Base-by-base conservation (phyloP, 352 stramenopile genomes). In the Phytophthora syringae region DNA sequence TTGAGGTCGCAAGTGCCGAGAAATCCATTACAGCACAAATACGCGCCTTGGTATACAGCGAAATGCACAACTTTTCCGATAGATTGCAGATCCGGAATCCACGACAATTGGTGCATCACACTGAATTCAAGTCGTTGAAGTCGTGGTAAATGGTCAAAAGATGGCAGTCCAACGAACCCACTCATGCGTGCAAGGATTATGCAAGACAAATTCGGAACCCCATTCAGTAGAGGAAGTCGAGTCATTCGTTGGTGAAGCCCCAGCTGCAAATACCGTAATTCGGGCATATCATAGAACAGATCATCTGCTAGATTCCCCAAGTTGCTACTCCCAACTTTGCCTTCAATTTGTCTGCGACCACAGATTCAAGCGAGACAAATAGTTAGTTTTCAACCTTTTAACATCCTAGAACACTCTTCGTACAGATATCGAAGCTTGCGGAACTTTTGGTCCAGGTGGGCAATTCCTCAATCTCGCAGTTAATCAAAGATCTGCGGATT, bases 11-110 rank as follows among this genome's bases (percentile, higher is more conserved):
- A 82, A 0, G 12, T 3, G 1, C 59, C 56, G 9, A 76, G 54
- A 32, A 80, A 83, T 1, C 69, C 72, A 40, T 83, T 75, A 51
- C 75, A 83, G 27, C 72, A 80, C 20, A 79, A 24, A n/a, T 37
- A 25, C 1, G 55, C 73, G 2, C 50, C 64, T 37, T 65, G 57
- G 18, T 65, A 77, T 5, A 83, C 22, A 0, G 61, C 47, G 51
- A 83, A 70, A 15, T 76, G 53, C 3, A 65, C 36, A 6, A 80
- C 52, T 7, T 44, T 1, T 7, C 30, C 52, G 5, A 70, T 25
- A 1, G 43, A 49, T 11, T 22, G 13, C 21, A 76, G 71, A n/a
- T 81, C 72, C 2, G 72, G 70, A 1, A 79, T 21, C 6, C 13
- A 52, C 10, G 24, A 21, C 4, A 82, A 18, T 12, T 50, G 11